Evolutionary conservation across 352 stramenopile genomes (phyloP), one percentile per base, ranked within the genome.

Genomic region (Sclerospora graminicola): DNA sequence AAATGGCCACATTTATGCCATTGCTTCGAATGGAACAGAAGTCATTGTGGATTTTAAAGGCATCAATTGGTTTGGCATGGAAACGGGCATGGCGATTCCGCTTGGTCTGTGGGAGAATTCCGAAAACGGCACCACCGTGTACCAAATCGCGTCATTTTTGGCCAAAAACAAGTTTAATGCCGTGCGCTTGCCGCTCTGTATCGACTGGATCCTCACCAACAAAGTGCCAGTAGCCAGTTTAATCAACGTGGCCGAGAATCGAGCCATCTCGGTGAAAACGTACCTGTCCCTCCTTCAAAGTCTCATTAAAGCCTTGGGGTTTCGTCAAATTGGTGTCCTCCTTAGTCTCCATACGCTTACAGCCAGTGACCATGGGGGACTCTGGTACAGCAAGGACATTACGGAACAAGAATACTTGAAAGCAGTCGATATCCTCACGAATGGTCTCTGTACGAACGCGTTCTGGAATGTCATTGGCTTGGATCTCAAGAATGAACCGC

Each of bases 191-290:
- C 66, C 80, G 24, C 54, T 92, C 5, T 77, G 77, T 8, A 67
- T 92, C 29, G 77, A 89, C 56, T 62, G 69, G 24, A 72, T 77
- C 19, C 50, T 81, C 57, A 69, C 69, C 8, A 89, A 92, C 59
- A 67, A 66, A 16, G 57, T 72, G 1, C 68, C 86, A 36, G 55
- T 70, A 46, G 46, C 41, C 23, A 69, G 73, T 46, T 56, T 84
- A 20, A 80, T 89, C 54, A 92, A 92, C 62, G 84, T 77, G 24
- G 89, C 89, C 60, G 89, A 77, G 41, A 79, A 92, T 48, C 80
- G 80, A 27, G 80, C 75, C 37, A 57, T 92, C 30, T 63, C 40
- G 7, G 58, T 72, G 8, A 80, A 66, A 15, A 67, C 66, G 16
- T 92, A 92, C 65, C 69, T 79, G 34, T 71, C 75, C 19, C 41